Evolutionary conservation across 441 rosid species (phyloP).

Genomic region (Populus tomentosa): DNA sequence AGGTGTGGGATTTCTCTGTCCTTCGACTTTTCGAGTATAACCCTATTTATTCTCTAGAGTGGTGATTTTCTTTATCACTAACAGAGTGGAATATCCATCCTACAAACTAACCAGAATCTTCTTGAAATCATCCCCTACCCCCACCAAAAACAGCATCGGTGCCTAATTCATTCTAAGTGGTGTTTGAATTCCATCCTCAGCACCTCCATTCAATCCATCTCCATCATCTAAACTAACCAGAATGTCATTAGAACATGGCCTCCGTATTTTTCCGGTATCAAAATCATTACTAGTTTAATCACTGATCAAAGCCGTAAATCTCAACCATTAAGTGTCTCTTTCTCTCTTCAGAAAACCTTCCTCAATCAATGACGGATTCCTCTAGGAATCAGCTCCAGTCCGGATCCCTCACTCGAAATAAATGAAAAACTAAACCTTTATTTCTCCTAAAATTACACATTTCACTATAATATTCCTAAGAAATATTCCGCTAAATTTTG

Average conservation of each 20-base stretch:
- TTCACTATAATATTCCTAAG: background rate
- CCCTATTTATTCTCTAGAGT: background rate
- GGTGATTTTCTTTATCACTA: background rate
- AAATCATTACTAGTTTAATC: background rate
- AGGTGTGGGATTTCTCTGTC: background rate
- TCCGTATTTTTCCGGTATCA: background rate
- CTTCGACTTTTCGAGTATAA: background rate
- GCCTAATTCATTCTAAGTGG: background rate
- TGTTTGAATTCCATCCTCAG: background rate
- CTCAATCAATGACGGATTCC: background rate
- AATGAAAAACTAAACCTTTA: background rate
- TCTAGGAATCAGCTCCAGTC: background rate
- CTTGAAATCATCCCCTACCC: background rate
- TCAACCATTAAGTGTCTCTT: background rate
- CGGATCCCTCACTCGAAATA: background rate
- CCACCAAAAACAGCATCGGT: background rate
- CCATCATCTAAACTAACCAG: background rate
- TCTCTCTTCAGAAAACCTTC: background rate
- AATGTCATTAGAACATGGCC: background rate
- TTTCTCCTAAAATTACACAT: background rate
- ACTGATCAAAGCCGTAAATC: background rate
- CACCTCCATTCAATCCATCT: background rate
- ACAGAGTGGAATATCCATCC: background rate
- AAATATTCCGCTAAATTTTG: background rate
- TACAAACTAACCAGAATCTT: background rate